Evolutionary conservation across 805 yeast species (phyloP), one percentile per base, ranked within the genome.

Genomic region (Komagataella pastoris): DNA sequence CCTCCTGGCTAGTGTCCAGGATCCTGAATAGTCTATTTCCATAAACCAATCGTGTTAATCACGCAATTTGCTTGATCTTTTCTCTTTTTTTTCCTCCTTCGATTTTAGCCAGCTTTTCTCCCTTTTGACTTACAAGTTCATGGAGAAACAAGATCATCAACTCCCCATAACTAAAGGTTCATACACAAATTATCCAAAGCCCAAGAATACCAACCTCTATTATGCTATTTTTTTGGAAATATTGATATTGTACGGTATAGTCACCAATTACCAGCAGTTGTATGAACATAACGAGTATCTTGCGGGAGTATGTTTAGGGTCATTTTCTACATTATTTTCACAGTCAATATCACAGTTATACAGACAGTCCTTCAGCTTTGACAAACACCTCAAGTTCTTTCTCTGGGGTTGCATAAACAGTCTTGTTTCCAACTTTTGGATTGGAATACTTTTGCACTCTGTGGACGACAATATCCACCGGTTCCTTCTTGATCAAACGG

Each of bases 391-490:
- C 51, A 81, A 81, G 58, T 81, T 81, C 55, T 59, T 71, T 52
- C 59, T 74, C 2, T 81, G 85, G 85, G 88, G 88, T 17, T 62
- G 70, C 10, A 65, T 81, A 48, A 80, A 80, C 60, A 87, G 17
- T 18, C 30, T 36, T 48, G 17, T 24, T 7, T 44, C 52, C 24
- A 61, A 60, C 1, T 58, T 75, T 14, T 81, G 86, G 86, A 72
- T 81, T 44, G 76, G 75, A 47, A 54, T 72, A 21, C 61, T 81
- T 46, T 58, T 51, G 17, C 17, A 14, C 3, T 75, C 6, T 50
- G 55, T 2, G 62, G 62, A 5, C 57, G 75, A 30, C 74, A 72
- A 7, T 63, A 64, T 48, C 56, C 65, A 64, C 52, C 65, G 80
- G 50, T 72, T 81, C 36, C 24, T 74, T 7, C 53, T 74, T 3